phyloP scores from a whole-genome alignment of 2,329 filamentous ascomycete species.

The Botrytis galanthina region DNA sequence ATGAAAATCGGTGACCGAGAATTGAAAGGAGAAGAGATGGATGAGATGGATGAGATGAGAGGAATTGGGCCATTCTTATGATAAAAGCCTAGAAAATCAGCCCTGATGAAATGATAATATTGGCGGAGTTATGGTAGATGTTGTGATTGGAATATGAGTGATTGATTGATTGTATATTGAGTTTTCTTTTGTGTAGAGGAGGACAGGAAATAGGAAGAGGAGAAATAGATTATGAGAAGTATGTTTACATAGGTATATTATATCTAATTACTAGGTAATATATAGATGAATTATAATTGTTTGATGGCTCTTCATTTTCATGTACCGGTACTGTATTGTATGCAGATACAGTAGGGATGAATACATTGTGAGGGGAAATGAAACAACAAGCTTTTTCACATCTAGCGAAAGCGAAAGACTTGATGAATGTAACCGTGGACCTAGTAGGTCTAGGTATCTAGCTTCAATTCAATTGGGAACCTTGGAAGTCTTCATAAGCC shows the following conservation, averaged over 20 bases:
- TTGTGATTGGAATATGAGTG: neutral
- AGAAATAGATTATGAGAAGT: too few relatives aligned
- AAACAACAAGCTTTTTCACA: neutral
- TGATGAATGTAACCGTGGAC: too few relatives aligned
- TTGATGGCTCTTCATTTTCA: too few relatives aligned
- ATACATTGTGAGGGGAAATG: neutral
- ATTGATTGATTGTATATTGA: neutral
- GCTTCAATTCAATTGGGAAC: too few relatives aligned
- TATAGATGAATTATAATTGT: neutral
- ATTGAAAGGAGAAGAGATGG: neutral
- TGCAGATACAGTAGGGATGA: neutral
- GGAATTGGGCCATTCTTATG: neutral
- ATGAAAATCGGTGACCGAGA: neutral
- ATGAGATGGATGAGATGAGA: neutral
- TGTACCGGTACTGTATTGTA: too few relatives aligned
- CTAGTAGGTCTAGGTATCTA: too few relatives aligned
- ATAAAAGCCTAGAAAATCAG: neutral
- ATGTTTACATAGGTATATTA: neutral
- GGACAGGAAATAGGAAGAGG: neutral
- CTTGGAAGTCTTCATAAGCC: too few relatives aligned
- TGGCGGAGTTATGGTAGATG: neutral
- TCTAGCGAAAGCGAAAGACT: neutral
- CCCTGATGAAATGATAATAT: neutral
- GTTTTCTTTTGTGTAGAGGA: neutral
- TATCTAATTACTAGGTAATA: neutral